Evolutionary conservation across 1,284 basidiomycete genomes (phyloP).

Genomic region (Malassezia caprae): DNA sequence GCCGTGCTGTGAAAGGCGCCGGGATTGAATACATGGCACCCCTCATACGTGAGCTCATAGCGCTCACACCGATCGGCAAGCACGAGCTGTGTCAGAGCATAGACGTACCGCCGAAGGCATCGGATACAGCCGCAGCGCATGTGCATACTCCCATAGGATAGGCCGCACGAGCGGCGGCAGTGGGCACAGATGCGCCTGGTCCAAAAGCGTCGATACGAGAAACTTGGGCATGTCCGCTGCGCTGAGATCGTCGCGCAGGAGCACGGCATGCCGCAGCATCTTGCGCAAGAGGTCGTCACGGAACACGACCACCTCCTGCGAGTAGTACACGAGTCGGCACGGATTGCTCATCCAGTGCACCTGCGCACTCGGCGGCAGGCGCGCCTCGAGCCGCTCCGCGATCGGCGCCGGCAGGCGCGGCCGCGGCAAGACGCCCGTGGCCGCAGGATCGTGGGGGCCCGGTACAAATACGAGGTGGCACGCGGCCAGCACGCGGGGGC

Average conservation of each 20-base stretch:
- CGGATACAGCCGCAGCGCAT: slow-evolving; percentile 83
- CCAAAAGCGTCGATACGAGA: slow-evolving; percentile 47
- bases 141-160: slow-evolving; percentile 80
- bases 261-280: slow-evolving; percentile 68
- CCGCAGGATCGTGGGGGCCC: slow-evolving; percentile 73
- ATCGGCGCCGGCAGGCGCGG: slow-evolving; percentile 55
- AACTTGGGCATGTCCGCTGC: slow-evolving; percentile 34
- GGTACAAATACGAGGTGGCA: slow-evolving; percentile 91
- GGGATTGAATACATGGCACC: slow-evolving; percentile 97
- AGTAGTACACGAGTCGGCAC: slow-evolving; percentile 85
- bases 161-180: slow-evolving; percentile 68
- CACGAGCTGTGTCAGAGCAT: slow-evolving; percentile 58
- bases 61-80: slow-evolving; percentile 93
- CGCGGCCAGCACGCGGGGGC: slow-evolving; percentile 62
- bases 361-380: slow-evolving; percentile 17
- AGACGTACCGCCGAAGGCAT: slow-evolving; percentile 72
- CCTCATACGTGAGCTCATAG: slow-evolving; percentile 92
- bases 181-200: slow-evolving; percentile 62
- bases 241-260: slow-evolving; percentile 29
- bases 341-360: slow-evolving; percentile 71
- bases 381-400: slow-evolving; percentile 50
- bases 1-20: slow-evolving; percentile 52
- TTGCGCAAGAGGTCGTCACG: slow-evolving; percentile 86
- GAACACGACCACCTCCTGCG: slow-evolving; percentile 88
- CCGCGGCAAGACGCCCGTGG: slow-evolving; percentile 63